Conservation (phyloP, 2,329 filamentous ascomycete species). For the Pestalotiopsis sp. region DNA sequence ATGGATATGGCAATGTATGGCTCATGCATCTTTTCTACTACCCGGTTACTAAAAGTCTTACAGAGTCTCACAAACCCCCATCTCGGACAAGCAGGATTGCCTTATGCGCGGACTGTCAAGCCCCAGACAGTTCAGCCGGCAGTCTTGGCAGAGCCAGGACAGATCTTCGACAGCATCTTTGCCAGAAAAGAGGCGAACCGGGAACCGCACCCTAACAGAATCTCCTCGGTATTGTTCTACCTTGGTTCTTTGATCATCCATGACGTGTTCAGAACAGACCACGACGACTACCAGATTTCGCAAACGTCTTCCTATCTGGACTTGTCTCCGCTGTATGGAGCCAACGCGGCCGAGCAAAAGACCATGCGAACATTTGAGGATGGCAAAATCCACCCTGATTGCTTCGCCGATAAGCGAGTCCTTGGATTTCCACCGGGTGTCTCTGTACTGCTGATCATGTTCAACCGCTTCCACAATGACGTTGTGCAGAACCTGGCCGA, state of each 20-base stretch:
- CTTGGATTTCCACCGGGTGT: conserved; percentile 74
- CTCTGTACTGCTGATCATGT: conserved; percentile 74
- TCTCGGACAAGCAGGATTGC: conserved; percentile 65
- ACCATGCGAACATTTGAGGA: conserved; percentile 70
- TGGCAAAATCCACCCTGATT: conserved; percentile 73
- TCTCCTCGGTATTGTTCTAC: conserved; percentile 77
- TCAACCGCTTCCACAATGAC: conserved; percentile 86
- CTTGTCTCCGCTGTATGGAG: conserved; percentile 71
- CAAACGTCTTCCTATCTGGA: conserved; percentile 75
- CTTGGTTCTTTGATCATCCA: conserved; percentile 70
- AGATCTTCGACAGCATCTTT: conserved; percentile 70
- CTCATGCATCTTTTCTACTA: not conserved
- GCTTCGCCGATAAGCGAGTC: conserved; percentile 71
- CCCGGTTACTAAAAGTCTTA: not conserved
- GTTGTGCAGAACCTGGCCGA: conserved; percentile 75
- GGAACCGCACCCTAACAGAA: conserved; percentile 67
- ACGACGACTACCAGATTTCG: conserved; percentile 34
- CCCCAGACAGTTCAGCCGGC: conserved; percentile 58
- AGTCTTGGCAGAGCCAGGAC: conserved; percentile 64
- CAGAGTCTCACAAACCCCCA: conserved; percentile 65
- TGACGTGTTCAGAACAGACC: conserved; percentile 15
- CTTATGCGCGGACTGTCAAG: conserved; percentile 70
- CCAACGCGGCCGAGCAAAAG: conserved; percentile 67
- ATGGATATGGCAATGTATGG: conserved; percentile 14
- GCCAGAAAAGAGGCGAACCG: conserved; percentile 58